Percentiles rank a stretch among this genome's conserved stretches.
Conservation (phyloP, 2,329 filamentous ascomycete species). For the Arthrobotrys sphaeroides region DNA sequence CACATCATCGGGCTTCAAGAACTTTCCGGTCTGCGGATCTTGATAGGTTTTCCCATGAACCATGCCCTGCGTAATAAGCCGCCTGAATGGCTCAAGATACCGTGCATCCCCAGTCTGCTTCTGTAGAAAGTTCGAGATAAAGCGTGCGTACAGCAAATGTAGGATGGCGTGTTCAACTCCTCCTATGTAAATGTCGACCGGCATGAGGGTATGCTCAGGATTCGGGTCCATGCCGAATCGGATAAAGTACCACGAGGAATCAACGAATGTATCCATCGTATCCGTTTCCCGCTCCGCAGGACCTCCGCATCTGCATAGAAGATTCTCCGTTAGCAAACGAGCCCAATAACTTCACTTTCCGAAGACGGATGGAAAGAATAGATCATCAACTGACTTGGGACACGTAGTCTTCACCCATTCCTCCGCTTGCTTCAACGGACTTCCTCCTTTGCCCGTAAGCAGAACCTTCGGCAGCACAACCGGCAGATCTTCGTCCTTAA, state of each 20-base stretch:
- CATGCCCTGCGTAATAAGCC: conserved; percentile 90
- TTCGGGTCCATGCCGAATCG: conserved; percentile 80
- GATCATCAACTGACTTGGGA: conserved; percentile 65
- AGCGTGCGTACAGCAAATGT: conserved; percentile 86
- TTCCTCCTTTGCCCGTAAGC: conserved; percentile 75
- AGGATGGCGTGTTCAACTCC: conserved; percentile 91
- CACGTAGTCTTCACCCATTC: conserved; percentile 80
- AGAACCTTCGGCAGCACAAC: conserved; percentile 78
- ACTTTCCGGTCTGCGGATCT: conserved; percentile 77
- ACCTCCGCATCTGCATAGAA: conserved; percentile 66
- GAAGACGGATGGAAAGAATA: not conserved
- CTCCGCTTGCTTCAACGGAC: conserved; percentile 76
- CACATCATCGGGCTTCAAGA: conserved; percentile 79
- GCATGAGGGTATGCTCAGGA: conserved; percentile 65
- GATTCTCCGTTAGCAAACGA: conserved; percentile 8
- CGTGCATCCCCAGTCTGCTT: conserved; percentile 62
- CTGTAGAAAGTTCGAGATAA: conserved; percentile 86
- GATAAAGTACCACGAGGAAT: conserved; percentile 93
- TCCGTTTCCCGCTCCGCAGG: conserved; percentile 84
- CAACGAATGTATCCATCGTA: conserved; percentile 96
- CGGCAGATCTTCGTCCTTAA: conserved; percentile 78
- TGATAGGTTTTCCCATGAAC: conserved; percentile 86
- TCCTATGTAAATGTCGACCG: conserved; percentile 88
- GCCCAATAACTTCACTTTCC: not conserved
- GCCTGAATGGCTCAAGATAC: conserved; percentile 76